These are phyloP conservation scores for Thelonectria rubi DNA, from an alignment of 2,329 filamentous ascomycete genomes.

Conservation along the genomic window DNA sequence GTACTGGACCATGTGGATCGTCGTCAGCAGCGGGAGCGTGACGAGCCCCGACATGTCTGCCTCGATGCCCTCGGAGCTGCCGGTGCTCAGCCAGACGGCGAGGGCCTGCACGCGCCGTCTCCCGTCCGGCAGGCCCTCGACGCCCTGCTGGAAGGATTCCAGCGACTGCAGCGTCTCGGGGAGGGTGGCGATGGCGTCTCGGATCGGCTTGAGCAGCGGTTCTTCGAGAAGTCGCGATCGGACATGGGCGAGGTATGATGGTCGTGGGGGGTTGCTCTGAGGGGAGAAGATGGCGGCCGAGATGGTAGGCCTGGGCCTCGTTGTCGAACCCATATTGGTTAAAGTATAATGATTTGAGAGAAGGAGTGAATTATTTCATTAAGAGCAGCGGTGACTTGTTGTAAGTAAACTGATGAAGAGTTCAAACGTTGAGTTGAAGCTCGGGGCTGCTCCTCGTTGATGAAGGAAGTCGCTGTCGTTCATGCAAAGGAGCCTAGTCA, in stretches of 20 bases:
- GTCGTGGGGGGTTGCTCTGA: conserved; percentile 24
- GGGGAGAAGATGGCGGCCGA: conserved; percentile 33
- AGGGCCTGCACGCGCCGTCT: conserved; percentile 20
- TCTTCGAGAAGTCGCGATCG: conserved; percentile 22
- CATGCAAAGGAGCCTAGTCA: no score
- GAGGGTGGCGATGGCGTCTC: conserved; percentile 15
- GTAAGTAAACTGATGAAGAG: not conserved
- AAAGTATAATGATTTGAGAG: not conserved
- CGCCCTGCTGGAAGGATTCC: conserved; percentile 14
- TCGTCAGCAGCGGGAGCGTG: conserved; percentile 27
- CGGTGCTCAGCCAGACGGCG: conserved; percentile 20
- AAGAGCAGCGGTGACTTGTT: not conserved
- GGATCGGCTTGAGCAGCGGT: conserved; percentile 9
- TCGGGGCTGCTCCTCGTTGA: not conserved
- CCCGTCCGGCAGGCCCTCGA: conserved; percentile 8
- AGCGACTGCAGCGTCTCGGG: conserved; percentile 19
- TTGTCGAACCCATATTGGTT: not conserved
- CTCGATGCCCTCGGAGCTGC: conserved; percentile 19
- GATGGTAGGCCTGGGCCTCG: conserved; percentile 8
- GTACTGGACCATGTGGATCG: conserved; percentile 29
- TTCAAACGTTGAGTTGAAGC: not conserved
- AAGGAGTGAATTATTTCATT: not conserved
- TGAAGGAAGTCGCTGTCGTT: not conserved
- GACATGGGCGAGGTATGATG: conserved; percentile 23
- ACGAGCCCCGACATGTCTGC: conserved; percentile 19